Conservation (phyloP, 257 asterid species). For the Prunella vulgaris region DNA sequence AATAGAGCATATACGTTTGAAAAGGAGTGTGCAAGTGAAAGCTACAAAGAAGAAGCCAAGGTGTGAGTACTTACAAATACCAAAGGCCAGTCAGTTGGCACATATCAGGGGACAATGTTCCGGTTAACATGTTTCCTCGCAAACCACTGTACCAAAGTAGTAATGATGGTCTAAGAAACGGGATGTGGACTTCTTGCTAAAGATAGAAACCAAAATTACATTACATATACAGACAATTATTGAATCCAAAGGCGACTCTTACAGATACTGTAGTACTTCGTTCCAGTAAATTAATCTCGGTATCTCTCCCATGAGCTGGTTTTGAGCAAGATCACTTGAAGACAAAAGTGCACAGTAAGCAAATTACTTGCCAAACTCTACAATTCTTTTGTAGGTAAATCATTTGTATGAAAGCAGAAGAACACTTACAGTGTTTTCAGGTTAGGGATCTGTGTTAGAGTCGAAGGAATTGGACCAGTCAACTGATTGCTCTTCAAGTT, state of each 20-base stretch:
- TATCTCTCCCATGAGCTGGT: constrained; percentile 89
- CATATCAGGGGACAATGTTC: constrained; percentile 86
- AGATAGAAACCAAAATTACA: not conserved
- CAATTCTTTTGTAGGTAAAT: not conserved
- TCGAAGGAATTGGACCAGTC: constrained; percentile 93
- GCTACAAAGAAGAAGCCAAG: not conserved
- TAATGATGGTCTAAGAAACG: not conserved
- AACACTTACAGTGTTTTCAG: constrained; percentile 78
- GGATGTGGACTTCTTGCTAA: not conserved
- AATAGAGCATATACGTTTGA: not conserved
- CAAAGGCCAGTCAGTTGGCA: constrained; percentile 96
- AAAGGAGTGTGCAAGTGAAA: not conserved
- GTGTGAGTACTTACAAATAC: constrained; percentile 70
- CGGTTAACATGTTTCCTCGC: constrained; percentile 76
- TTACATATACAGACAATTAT: not conserved
- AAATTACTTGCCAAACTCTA: not conserved
- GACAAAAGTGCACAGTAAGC: not conserved
- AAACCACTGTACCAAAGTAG: constrained; percentile 50
- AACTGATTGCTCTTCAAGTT: constrained; percentile 80
- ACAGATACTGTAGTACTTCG: constrained; percentile 96
- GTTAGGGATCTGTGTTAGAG: constrained; percentile 89
- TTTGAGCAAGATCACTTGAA: constrained; percentile 81
- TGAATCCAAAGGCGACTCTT: constrained; percentile 20
- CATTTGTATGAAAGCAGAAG: not conserved
- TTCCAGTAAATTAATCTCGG: constrained; percentile 95